Evolutionary conservation across 192 early-diverging fungal genomes (phyloP).

Genomic region (Podila clonocystis): DNA sequence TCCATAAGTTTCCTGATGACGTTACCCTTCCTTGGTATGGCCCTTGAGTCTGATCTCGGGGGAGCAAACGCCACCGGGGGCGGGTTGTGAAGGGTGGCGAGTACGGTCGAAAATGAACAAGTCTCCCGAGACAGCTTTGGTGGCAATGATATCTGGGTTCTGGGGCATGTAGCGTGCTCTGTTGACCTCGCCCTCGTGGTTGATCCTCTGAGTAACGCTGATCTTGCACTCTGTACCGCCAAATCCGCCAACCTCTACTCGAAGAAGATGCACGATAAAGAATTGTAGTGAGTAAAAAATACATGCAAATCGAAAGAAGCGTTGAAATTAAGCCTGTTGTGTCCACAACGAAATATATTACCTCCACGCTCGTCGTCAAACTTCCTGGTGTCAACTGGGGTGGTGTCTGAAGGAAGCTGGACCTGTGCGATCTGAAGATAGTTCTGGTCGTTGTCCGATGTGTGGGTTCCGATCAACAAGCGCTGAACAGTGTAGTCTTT

Average conservation of each 20-base stretch:
- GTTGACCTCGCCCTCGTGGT: conserved; percentile 98
- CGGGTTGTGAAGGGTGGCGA: conserved; percentile 82
- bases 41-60: conserved; percentile 90
- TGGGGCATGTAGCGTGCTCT: conserved; percentile 97
- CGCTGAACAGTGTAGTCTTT: conserved; percentile 93
- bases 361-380: conserved; percentile 81
- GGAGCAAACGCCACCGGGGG: conserved; percentile 78
- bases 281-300: not conserved
- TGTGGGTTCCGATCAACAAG: conserved; percentile 94
- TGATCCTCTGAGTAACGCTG: conserved; percentile 89
- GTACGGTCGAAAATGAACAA: conserved; percentile 98
- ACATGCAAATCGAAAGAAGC: not conserved
- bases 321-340: not conserved
- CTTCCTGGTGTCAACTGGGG: conserved; percentile 62
- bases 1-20: not conserved
- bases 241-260: conserved; percentile 80
- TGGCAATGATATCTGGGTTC: conserved; percentile 96
- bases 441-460: conserved; percentile 95
- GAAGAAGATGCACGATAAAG: not conserved
- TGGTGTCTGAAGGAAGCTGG: conserved; percentile 81
- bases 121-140: conserved; percentile 91
- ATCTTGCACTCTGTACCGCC: conserved; percentile 85
- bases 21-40: conserved; percentile 92
- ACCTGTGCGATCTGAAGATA: conserved; percentile 96
- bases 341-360: conserved; percentile 33